Evolutionary conservation across 148 eudicot genomes (phyloP), one percentile per base, ranked within the genome.

Genomic region (Persicaria tinctoria): DNA sequence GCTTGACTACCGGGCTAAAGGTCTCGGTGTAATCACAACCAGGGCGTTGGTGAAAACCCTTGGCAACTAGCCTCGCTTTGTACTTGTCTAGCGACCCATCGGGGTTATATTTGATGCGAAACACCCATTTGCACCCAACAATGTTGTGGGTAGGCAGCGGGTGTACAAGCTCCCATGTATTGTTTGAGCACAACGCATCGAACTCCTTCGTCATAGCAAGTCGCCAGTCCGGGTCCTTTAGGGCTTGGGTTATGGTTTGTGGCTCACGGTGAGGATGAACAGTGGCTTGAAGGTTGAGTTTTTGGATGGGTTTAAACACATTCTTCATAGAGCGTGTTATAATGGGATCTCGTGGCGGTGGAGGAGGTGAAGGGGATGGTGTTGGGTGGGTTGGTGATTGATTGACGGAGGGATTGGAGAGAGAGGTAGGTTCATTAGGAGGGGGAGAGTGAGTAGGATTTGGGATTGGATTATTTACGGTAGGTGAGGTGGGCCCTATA

Each of bases 121-220:
- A 80, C 4, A 75, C 51, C 76, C 76, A 76, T 12, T 76, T 63
- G 14, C 79, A 80, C 4, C 73, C 23, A 20, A 20, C 23, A 20
- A 74, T 6, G 38, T 3, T 3, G 18, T 20, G 23, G 23, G 23
- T 20, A 20, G 51, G 45, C 1, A 10, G 10, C 3, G n/a, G 46
- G 4, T 69, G 79, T 4, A 70, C 69, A 1, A 77, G 56, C 2
- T 56, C 45, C 75, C 79, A 71, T 0, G 79, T 77, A 0, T 46
- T 5, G 16, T 70, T 77, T 2, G 20, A 10, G 6, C 5, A 1
- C 0, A 77, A 44, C 7, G 75, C 68, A 0, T 38, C 16, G 6
- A 14, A 53, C 20, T 76, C 68, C 0, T 2, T 38, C 0, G 5
- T 2, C 79, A 70, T 71, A 4, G 75, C 75, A 0, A 16, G 10